Evolutionary conservation across 2,329 filamentous ascomycete genomes (phyloP).

Genomic region (Hymenoscyphus albidus): DNA sequence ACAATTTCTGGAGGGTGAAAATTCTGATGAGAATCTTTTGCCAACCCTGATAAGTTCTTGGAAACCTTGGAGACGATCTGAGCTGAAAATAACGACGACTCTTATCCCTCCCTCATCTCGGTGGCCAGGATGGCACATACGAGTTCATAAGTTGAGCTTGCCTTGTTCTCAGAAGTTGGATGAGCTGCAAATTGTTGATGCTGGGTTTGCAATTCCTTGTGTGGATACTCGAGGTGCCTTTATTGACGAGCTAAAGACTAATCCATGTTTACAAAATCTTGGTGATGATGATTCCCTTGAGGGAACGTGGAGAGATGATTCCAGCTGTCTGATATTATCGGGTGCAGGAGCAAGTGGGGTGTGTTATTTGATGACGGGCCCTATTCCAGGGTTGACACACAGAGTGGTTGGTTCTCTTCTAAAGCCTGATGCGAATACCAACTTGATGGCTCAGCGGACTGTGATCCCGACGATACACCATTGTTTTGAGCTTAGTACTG

Average conservation of each 20-base stretch:
- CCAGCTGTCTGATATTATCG: neutral
- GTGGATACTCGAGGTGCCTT: neutral
- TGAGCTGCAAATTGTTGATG: neutral
- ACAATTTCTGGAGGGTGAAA: neutral
- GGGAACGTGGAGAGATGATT: neutral
- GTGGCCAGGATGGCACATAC: constrained; percentile 21
- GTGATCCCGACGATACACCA: constrained; percentile 14
- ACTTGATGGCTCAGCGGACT: constrained; percentile 13
- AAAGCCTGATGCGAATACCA: constrained; percentile 18
- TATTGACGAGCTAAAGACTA: neutral
- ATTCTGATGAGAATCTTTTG: neutral
- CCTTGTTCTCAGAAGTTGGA: neutral
- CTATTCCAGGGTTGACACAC: neutral
- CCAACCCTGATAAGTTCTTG: neutral
- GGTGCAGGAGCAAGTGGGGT: neutral
- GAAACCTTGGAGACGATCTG: neutral
- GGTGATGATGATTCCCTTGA: neutral
- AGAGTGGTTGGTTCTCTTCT: neutral
- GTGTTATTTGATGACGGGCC: neutral
- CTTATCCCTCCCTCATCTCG: constrained; percentile 15
- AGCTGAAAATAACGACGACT: constrained; percentile 6
- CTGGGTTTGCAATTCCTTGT: neutral
- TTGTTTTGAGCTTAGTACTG: neutral
- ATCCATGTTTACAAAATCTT: neutral
- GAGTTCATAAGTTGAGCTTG: constrained; percentile 12